Conservation (phyloP, 495 filamentous ascomycete genomes). For the Penicillium mononematosum region DNA sequence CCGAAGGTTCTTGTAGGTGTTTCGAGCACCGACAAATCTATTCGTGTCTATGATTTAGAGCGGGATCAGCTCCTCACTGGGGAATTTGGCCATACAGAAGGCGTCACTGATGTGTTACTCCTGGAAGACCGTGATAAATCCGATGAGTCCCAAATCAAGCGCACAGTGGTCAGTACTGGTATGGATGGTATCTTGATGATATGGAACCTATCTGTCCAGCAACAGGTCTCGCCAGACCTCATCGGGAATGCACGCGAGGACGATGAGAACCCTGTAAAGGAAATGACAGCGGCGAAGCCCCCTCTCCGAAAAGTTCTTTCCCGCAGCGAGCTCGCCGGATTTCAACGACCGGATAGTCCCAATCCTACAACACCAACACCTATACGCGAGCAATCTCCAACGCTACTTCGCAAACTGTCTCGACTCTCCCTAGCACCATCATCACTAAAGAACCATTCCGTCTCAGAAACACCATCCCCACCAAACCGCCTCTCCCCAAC, state of each 20-base stretch:
- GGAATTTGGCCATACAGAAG: conserved; percentile 93
- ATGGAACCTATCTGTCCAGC: conserved; percentile 61
- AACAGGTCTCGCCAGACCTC: conserved; percentile 35
- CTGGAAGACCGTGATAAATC: conserved; percentile 54
- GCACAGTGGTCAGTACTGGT: conserved; percentile 69
- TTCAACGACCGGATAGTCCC: conserved; percentile 54
- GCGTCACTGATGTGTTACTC: conserved; percentile 78
- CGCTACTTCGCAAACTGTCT: conserved; percentile 58
- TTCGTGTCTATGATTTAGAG: conserved; percentile 80
- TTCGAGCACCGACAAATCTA: conserved; percentile 91
- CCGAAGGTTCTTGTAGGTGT: conserved; percentile 69
- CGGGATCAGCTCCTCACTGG: conserved; percentile 73
- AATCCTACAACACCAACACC: conserved; percentile 51
- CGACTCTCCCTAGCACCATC: conserved; percentile 41
- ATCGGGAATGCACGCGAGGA: conserved; percentile 30
- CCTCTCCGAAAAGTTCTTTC: conserved; percentile 75
- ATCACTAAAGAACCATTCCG: conserved; percentile 27
- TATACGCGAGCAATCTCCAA: conserved; percentile 60
- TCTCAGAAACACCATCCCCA: conserved; percentile 34
- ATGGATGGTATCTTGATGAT: conserved; percentile 86
- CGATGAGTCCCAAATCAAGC: conserved; percentile 32
- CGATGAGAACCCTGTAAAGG: conserved; percentile 51
- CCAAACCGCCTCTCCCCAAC: conserved; percentile 40
- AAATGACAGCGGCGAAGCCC: conserved; percentile 55
- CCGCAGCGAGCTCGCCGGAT: conserved; percentile 72